phyloP scores from a whole-genome alignment of 2,329 filamentous ascomycete species.

The Fusarium camptoceras region DNA sequence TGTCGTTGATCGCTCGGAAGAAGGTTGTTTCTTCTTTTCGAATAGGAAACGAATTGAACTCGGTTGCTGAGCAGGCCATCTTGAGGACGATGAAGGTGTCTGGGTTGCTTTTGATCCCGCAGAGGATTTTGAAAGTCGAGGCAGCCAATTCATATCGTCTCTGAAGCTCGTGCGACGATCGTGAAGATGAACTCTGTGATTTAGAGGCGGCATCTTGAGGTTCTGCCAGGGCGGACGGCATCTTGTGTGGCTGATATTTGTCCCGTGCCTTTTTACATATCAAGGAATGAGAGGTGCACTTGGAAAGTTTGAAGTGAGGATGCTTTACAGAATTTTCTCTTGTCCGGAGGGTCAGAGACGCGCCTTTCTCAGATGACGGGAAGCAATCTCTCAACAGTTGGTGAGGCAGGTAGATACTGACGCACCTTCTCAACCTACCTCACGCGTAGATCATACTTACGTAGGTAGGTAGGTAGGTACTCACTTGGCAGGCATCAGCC shows the following conservation, averaged over 20 bases:
- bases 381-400: not conserved
- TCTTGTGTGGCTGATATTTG: not conserved
- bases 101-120: conserved; percentile 43
- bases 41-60: conserved; percentile 54
- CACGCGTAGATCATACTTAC: not conserved
- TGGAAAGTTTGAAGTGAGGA: not conserved
- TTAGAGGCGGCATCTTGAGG: not conserved
- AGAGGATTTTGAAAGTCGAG: conserved; percentile 49
- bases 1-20: conserved; percentile 55
- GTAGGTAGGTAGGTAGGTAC: too few species aligned
- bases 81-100: conserved; percentile 52
- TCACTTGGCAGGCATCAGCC: not conserved
- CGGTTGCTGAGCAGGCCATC: conserved; percentile 53
- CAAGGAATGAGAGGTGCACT: not conserved
- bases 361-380: not conserved
- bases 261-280: not conserved
- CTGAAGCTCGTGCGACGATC: conserved; percentile 46
- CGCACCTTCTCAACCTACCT: not conserved
- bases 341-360: not conserved
- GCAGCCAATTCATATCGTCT: conserved; percentile 51
- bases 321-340: not conserved
- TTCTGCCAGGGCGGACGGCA: conserved; percentile 2
- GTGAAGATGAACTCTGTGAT: not conserved
- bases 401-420: not conserved
- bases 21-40: conserved; percentile 51